A percentile compares a stretch with the other conserved stretches of the same genome.
phyloP scores from a whole-genome alignment of 2,329 filamentous ascomycete species.

The Botrytis fragariae region DNA sequence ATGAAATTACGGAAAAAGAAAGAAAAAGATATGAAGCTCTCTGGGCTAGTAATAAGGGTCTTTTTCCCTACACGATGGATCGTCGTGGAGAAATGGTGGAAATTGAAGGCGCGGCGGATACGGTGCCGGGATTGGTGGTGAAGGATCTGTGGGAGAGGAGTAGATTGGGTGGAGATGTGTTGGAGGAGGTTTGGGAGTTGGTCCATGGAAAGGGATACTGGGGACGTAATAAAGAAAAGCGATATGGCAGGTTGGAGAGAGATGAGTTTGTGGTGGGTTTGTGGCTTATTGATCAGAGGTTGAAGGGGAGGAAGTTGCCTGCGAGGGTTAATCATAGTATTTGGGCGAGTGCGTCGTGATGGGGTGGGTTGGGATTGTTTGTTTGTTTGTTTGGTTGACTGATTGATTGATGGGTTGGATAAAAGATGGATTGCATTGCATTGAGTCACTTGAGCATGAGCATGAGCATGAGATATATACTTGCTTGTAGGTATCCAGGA shows the following conservation, averaged over 20 bases:
- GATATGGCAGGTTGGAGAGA: conserved; percentile 55
- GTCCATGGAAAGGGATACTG: conserved; percentile 56
- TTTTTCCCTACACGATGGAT: conserved; percentile 63
- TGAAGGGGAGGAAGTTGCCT: conserved; percentile 78
- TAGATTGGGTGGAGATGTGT: conserved; percentile 62
- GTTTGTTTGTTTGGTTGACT: too few relatives aligned
- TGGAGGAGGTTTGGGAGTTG: conserved; percentile 77
- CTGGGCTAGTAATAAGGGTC: conserved; percentile 77
- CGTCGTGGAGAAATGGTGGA: conserved; percentile 70
- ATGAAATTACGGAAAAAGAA: conserved; percentile 68
- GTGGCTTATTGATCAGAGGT: conserved; percentile 77
- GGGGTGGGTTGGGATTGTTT: conserved; percentile 37
- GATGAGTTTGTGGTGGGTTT: conserved; percentile 79
- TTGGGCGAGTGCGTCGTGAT: conserved; percentile 64
- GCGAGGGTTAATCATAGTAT: conserved; percentile 68
- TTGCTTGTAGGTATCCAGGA: not conserved
- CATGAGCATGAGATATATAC: not conserved
- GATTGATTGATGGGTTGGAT: not conserved
- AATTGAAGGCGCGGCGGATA: conserved; percentile 63
- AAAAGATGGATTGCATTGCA: not conserved
- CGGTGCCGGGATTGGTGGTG: conserved; percentile 40
- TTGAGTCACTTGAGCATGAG: not conserved
- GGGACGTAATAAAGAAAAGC: conserved; percentile 49
- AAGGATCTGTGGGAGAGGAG: conserved; percentile 74
- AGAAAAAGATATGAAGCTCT: conserved; percentile 80